Evolutionary conservation across 768 basidiomycete species (phyloP), one percentile per base, ranked within the genome.

Genomic region (Pseudohyphozyma bogoriensis): DNA sequence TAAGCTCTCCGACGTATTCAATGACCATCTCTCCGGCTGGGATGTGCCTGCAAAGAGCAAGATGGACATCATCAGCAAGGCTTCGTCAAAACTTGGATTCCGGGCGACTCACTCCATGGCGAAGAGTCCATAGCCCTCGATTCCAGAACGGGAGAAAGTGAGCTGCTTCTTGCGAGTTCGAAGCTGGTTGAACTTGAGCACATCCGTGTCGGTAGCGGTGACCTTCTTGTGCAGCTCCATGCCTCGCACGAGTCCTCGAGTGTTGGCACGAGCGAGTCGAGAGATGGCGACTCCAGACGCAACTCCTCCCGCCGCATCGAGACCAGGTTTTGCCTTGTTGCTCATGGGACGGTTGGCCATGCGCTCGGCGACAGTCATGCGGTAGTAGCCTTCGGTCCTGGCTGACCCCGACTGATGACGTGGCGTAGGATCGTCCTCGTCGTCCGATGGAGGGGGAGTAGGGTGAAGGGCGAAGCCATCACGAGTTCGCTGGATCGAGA

Each of bases 1-100:
- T 90, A 64, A 96, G 81, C 79, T 99, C 95, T 24, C 95, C 95
- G 10, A 99, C 95, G 71, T 99, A 99, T 76, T 99, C 95, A 74
- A 97, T 96, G 33, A 99, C 93, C 91, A 99, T 96, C 76, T 99
- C 95, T 6, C 90, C 90, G 39, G 81, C 77, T 9, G 86, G 82
- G 66, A 99, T 96, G 47, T 52, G 56, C 55, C 62, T 63, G 51
- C n/a, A 4, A 7, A n/a, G 24, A 1, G n/a, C n/a, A n/a, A n/a
- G n/a, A n/a, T n/a, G n/a, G n/a, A n/a, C n/a, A n/a, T n/a, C n/a
- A 22, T 24, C 5, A 49, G 51, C 32, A 32, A 50, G 28, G 29
- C 29, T 22, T 15, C 22, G 10, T 1, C 0, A 20, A 18, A 50
- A 16, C 12, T 8, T n/a, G 22, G 31, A 32, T 6, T 20, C 26